Base-by-base conservation (phyloP, 176 grass and related monocot genomes). In the Pontederia crassipes region DNA sequence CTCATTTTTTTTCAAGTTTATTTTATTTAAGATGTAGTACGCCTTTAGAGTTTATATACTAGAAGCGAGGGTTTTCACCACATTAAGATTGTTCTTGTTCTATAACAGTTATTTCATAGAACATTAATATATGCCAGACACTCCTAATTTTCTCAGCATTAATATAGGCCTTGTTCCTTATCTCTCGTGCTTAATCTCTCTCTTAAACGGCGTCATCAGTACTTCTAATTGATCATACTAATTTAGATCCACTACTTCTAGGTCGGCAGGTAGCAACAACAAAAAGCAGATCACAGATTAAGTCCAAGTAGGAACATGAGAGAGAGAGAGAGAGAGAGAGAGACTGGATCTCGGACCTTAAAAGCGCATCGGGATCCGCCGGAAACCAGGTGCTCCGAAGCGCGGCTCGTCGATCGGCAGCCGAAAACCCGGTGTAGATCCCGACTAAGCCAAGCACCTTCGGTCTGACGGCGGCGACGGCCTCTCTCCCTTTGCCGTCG, bases 381-480 rank as follows among this genome's bases (percentile, higher is more conserved):
- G 93, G 93, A 77, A 98, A 98, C 93, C 87, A 98, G 52, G 93
- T 92, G 49, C 70, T 78, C 9, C 93, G 79, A 13, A 98, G 85
- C 47, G 81, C 87, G 0, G 70, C 79, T 14, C 84, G 81, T 26
- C 71, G 81, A 10, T 72, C 87, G 70, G 78, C 71, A 29, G 81
- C 85, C 60, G 79, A 75, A 54, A 83, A 79, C 16, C 78, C 77
- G 8, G 87, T 98, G 64, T 85, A 82, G 35, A 98, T 81, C 15
- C 93, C 87, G 3, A 98, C 84, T 18, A 98, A 48, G 9, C 81
- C 93, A 57, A 98, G 81, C 76, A 83, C 84, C 81, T 89, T 98
- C 13, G 89, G 81, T 71, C 79, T 74, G 65, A 52, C 65, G 16
- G 64, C 73, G 45, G 74, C 49, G 62, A 77, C 70, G 6, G 32